Evolutionary conservation across 2,329 filamentous ascomycete species (phyloP).

Genomic region (Sphaerulina populicola): DNA sequence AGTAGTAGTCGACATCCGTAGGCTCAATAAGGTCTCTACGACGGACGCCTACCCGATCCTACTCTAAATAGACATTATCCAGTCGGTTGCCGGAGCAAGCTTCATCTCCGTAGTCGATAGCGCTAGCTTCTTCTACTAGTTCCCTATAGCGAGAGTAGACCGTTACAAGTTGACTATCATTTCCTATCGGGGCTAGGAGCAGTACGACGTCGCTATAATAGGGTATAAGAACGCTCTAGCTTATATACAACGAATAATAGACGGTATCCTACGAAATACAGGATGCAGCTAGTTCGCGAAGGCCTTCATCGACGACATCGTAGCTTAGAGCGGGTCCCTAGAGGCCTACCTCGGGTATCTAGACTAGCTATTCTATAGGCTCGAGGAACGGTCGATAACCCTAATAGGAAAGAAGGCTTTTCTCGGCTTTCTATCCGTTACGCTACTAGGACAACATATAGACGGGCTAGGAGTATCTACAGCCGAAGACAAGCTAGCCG

Average conservation of each 20-base stretch:
- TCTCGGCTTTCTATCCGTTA: background rate
- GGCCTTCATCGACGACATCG: background rate
- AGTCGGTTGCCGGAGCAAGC: background rate
- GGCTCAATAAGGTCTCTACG: background rate
- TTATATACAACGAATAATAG: background rate
- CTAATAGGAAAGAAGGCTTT: background rate
- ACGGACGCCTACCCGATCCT: background rate
- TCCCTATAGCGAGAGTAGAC: background rate
- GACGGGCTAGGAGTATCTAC: background rate
- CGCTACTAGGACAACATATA: background rate
- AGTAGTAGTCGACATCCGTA: background rate
- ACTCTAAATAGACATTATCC: background rate
- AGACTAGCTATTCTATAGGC: no score
- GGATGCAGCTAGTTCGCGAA: background rate
- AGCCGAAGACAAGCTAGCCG: background rate
- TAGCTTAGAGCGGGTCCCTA: no score
- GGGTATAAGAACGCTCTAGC: background rate
- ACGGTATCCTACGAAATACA: background rate
- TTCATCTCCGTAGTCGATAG: background rate
- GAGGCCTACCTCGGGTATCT: no score
- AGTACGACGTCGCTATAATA: background rate
- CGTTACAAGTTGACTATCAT: background rate
- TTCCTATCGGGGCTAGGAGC: background rate
- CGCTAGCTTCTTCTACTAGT: background rate
- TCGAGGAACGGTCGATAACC: background rate